These are phyloP conservation scores for Fistulifera solaris DNA, from an alignment of 108 stramenopile species.

Conservation along the genomic window DNA sequence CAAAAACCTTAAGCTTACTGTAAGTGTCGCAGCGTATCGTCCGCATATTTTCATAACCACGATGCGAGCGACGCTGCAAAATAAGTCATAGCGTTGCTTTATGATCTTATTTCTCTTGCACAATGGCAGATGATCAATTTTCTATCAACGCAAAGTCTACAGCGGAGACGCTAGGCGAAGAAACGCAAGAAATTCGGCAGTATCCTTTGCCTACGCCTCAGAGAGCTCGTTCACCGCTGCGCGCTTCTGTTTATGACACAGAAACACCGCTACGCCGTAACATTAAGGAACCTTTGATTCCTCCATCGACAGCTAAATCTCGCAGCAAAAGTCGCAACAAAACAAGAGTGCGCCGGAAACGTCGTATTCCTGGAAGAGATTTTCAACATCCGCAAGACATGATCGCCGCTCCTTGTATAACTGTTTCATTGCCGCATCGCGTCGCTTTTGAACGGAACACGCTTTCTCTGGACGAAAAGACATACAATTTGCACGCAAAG, in stretches of 20 bases:
- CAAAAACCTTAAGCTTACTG: too few relatives aligned
- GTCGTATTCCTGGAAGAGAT: too few relatives aligned
- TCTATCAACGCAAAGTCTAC: slow-evolving; percentile 31
- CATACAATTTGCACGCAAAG: not conserved
- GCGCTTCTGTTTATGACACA: not conserved
- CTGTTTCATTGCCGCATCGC: slow-evolving; percentile 35
- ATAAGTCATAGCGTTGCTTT: too few relatives aligned
- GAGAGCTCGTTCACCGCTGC: not conserved
- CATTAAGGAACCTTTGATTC: not conserved
- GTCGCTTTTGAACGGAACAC: slow-evolving; percentile 38
- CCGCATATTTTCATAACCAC: too few relatives aligned
- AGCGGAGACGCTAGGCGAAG: slow-evolving; percentile 32
- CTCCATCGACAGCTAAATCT: slow-evolving; percentile 17
- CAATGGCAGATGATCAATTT: slow-evolving; percentile 5
- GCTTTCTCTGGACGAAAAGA: slow-evolving; percentile 16
- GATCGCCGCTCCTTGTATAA: too few relatives aligned
- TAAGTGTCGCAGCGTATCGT: too few relatives aligned
- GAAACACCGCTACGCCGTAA: not conserved
- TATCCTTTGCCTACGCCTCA: not conserved
- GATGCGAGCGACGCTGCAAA: too few relatives aligned
- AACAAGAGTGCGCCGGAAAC: not conserved
- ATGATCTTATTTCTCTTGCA: too few relatives aligned
- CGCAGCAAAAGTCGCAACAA: slow-evolving; percentile 29
- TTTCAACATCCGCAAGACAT: too few relatives aligned
- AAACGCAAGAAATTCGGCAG: slow-evolving; percentile 7